Evolutionary conservation across 352 stramenopile genomes (phyloP).

Genomic region (Phytophthora kernoviae): DNA sequence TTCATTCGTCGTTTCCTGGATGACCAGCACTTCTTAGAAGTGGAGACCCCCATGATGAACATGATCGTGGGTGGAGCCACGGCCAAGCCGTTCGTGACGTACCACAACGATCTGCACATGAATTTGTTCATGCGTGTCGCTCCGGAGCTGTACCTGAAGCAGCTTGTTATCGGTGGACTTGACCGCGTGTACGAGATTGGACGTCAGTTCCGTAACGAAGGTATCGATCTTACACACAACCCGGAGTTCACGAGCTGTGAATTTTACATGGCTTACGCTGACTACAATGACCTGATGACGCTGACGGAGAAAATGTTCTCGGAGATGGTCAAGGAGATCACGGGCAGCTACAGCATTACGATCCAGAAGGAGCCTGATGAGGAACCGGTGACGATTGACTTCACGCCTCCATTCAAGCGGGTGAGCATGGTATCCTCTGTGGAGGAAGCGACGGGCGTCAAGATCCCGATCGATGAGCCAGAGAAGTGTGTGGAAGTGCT

Average conservation of each 20-base stretch:
- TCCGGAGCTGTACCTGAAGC: slow-evolving; percentile 98
- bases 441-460: slow-evolving; percentile 70
- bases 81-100: slow-evolving; percentile 98
- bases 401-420: slow-evolving; percentile 94
- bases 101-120: slow-evolving; percentile 97
- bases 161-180: slow-evolving; percentile 97
- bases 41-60: slow-evolving; percentile 98
- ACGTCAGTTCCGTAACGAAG: slow-evolving; percentile 99
- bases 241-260: slow-evolving; percentile 99
- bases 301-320: slow-evolving; percentile 95
- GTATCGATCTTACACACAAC: slow-evolving; percentile 98
- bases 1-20: slow-evolving; percentile 95
- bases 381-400: slow-evolving; percentile 89
- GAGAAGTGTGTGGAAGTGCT: slow-evolving; percentile 64
- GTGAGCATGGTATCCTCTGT: slow-evolving; percentile 93
- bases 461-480: slow-evolving; percentile 75
- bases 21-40: slow-evolving; percentile 95
- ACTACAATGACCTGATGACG: slow-evolving; percentile 99
- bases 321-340: slow-evolving; percentile 90
- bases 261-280: slow-evolving; percentile 98
- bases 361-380: slow-evolving; percentile 88
- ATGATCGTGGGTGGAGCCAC: slow-evolving; percentile 95
- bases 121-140: slow-evolving; percentile 97
- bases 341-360: slow-evolving; percentile 85
- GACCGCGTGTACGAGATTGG: slow-evolving; percentile 99